phyloP scores from a whole-genome alignment of 306 rosid species.

The Malus orientalis region DNA sequence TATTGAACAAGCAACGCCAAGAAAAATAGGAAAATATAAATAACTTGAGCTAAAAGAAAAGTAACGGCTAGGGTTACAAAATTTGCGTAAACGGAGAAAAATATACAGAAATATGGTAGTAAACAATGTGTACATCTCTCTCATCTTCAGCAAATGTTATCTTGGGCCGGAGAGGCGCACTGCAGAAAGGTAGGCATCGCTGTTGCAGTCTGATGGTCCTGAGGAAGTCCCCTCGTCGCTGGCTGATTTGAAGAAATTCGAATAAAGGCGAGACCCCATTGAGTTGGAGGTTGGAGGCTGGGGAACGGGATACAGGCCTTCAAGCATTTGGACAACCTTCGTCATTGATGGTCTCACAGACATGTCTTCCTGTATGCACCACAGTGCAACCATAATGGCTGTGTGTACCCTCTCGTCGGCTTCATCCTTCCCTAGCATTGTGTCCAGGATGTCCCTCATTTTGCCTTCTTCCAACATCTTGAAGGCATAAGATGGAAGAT shows the following conservation, averaged over 20 bases:
- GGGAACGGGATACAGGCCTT: conserved; percentile 60
- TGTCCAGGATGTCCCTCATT: conserved; percentile 42
- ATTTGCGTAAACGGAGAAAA: conserved; percentile 12
- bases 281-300: conserved; percentile 47
- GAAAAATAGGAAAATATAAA: not conserved
- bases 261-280: conserved; percentile 45
- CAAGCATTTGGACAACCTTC: conserved; percentile 87
- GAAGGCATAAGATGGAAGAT: conserved; percentile 69
- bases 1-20: not conserved
- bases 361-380: conserved; percentile 96
- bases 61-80: conserved; percentile 22
- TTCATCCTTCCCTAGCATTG: conserved; percentile 24
- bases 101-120: conserved; percentile 18
- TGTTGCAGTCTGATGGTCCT: conserved; percentile 66
- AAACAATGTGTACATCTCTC: conserved; percentile 5
- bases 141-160: conserved; percentile 23
- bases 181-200: conserved; percentile 59
- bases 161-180: conserved; percentile 84
- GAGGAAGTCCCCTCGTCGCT: conserved; percentile 68
- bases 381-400: conserved; percentile 66
- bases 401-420: conserved; percentile 37
- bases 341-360: conserved; percentile 73
- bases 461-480: conserved; percentile 90
- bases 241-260: conserved; percentile 35
- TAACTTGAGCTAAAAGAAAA: not conserved